Evolutionary conservation across 2,329 filamentous ascomycete genomes (phyloP).

Genomic region (Fusarium concolor): DNA sequence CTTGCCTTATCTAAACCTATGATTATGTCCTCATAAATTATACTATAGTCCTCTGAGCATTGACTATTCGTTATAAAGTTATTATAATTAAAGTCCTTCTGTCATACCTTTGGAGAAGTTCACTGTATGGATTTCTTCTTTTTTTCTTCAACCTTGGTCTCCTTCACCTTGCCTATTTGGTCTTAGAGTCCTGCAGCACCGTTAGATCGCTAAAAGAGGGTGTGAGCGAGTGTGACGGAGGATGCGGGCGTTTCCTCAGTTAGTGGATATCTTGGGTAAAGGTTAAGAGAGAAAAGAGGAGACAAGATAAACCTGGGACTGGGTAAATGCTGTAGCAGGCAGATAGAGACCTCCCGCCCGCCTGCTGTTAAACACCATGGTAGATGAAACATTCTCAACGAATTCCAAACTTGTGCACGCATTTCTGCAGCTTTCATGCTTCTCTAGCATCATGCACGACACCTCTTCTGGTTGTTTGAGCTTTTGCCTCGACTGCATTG

Average conservation of each 20-base stretch:
- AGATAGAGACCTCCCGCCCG: neutral
- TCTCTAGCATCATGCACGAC: constrained; percentile 14
- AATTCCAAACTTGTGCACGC: constrained; percentile 2
- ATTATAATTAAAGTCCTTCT: no score
- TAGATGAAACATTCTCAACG: constrained; percentile 18
- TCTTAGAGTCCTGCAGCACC: constrained; percentile 29
- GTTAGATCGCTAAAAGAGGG: constrained; percentile 34
- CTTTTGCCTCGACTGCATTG: constrained; percentile 1
- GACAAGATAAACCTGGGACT: constrained; percentile 15
- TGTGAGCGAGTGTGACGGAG: constrained; percentile 17
- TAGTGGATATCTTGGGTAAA: constrained; percentile 17
- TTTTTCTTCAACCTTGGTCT: neutral
- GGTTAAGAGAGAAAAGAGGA: constrained; percentile 32
- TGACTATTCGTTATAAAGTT: no score
- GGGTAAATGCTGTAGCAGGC: constrained; percentile 12
- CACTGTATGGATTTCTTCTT: no score
- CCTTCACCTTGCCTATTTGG: constrained; percentile 14
- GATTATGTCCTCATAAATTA: no score
- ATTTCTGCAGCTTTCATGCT: constrained; percentile 7
- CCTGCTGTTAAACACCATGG: constrained; percentile 9
- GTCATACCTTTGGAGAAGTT: no score
- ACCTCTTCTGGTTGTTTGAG: constrained; percentile 11
- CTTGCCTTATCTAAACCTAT: no score
- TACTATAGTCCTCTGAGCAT: no score
- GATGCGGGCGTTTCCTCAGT: constrained; percentile 31